Evolutionary conservation across 164 flowering plant species (phyloP).

Genomic region (Berberis thunbergii): DNA sequence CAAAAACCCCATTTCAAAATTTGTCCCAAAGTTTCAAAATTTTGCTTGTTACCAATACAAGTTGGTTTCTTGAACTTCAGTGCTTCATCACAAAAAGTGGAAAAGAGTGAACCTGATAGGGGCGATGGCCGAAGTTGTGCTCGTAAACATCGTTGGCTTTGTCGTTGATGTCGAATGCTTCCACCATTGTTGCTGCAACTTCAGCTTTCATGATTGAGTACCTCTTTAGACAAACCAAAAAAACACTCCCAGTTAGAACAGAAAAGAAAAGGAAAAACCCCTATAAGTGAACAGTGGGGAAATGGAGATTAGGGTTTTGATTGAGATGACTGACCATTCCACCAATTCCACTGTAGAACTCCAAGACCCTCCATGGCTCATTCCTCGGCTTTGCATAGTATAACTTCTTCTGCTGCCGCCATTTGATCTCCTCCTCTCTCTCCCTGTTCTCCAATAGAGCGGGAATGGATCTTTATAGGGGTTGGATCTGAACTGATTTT

Average conservation of each 20-base stretch:
- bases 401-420: conserved; percentile 4
- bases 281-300: not conserved
- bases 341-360: conserved; percentile 95
- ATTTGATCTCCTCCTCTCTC: no score
- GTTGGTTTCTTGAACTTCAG: no score
- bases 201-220: conserved; percentile 59
- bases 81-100: not conserved
- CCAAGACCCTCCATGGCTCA: conserved; percentile 58
- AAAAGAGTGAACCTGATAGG: conserved; percentile 45
- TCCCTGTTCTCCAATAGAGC: no score
- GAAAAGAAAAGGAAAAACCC: conserved; percentile 2
- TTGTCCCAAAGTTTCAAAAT: no score
- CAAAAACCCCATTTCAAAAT: no score
- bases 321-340: conserved; percentile 53
- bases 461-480: no score
- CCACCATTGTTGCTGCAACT: conserved; percentile 52
- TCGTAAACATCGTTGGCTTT: conserved; percentile 78
- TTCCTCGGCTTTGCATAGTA: conserved; percentile 8
- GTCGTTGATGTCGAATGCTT: conserved; percentile 89
- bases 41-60: no score
- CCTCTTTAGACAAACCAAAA: conserved; percentile 31
- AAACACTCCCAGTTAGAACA: no score
- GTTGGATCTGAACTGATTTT: no score
- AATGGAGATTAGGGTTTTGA: conserved; percentile 5
- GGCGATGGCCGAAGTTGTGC: conserved; percentile 80